Percentiles rank a stretch among this genome's conserved stretches.
These are phyloP conservation scores for Venturia effusa DNA, from an alignment of 2,329 filamentous ascomycete species.

Conservation along the genomic window DNA sequence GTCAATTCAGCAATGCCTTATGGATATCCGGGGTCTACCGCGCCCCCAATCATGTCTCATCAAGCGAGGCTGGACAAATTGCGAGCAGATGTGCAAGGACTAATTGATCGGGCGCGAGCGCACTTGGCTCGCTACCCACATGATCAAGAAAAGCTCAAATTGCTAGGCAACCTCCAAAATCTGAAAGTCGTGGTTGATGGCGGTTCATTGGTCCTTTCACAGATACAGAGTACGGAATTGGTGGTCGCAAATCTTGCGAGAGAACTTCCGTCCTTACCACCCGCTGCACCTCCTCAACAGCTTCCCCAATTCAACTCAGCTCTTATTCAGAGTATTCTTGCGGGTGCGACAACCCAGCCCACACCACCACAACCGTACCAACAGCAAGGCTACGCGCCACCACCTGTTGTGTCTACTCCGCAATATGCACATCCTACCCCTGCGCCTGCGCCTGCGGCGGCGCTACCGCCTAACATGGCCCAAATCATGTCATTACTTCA, in stretches of 20 bases:
- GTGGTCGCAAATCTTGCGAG: constrained; percentile 21
- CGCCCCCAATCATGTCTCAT: constrained; percentile 7
- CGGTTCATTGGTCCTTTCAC: constrained; percentile 68
- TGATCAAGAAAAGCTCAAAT: constrained; percentile 65
- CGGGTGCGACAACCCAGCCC: neutral
- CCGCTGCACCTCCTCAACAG: neutral
- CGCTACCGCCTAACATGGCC: neutral
- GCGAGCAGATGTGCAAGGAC: constrained; percentile 69
- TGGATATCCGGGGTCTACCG: neutral
- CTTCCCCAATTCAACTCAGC: constrained; percentile 1
- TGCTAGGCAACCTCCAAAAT: constrained; percentile 74
- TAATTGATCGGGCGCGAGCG: constrained; percentile 62
- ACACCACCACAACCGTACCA: constrained; percentile 1
- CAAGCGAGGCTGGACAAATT: constrained; percentile 35
- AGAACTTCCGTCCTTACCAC: constrained; percentile 3
- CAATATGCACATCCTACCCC: constrained; percentile 3
- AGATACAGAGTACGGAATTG: constrained; percentile 59
- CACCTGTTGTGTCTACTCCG: constrained; percentile 1
- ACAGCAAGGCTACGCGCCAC: neutral
- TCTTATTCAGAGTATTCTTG: constrained; percentile 1
- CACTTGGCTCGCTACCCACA: constrained; percentile 67
- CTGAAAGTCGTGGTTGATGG: constrained; percentile 70
- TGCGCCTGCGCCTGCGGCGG: neutral
- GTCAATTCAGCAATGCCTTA: constrained; percentile 18
- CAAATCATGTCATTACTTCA: constrained; percentile 2